These are phyloP conservation scores for Babesia sp. DNA, from an alignment of 169 alveolate genomes.

Conservation along the genomic window DNA sequence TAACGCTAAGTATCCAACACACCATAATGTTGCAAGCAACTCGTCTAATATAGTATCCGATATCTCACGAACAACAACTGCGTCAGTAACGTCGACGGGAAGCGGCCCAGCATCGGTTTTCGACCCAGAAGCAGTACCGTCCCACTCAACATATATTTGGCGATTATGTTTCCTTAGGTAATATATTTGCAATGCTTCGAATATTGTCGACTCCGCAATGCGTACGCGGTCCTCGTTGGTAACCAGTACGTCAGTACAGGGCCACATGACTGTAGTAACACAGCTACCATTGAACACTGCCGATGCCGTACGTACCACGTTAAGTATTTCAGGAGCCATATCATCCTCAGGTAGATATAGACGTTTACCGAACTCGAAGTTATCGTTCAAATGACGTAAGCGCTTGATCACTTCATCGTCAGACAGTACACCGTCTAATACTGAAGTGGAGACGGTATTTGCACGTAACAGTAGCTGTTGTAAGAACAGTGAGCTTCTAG, in stretches of 20 bases:
- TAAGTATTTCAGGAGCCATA: not conserved
- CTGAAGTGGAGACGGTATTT: conserved; percentile 7
- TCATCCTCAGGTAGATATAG: not conserved
- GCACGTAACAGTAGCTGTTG: not conserved
- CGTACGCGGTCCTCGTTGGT: conserved; percentile 25
- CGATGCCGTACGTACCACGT: conserved; percentile 9
- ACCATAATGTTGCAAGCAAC: conserved; percentile 28
- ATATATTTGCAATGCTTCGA: conserved; percentile 45
- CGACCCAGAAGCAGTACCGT: not conserved
- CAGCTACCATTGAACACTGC: conserved; percentile 27
- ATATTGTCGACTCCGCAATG: conserved; percentile 30
- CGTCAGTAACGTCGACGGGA: conserved; percentile 38
- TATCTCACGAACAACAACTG: conserved; percentile 29
- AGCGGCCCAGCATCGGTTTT: conserved; percentile 19
- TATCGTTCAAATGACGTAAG: conserved; percentile 1
- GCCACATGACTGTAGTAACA: conserved; percentile 53
- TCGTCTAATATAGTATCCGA: conserved; percentile 54
- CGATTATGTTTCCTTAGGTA: conserved; percentile 44
- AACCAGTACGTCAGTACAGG: conserved; percentile 13
- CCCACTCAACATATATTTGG: conserved; percentile 25
- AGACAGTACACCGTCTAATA: conserved; percentile 22
- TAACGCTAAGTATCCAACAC: conserved; percentile 8
- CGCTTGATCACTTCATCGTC: conserved; percentile 5
- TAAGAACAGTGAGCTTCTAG: conserved; percentile 7
- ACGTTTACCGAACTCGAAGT: conserved; percentile 29